Evolutionary conservation across 768 basidiomycete genomes (phyloP).

Genomic region (Rhodotorula toruloides): DNA sequence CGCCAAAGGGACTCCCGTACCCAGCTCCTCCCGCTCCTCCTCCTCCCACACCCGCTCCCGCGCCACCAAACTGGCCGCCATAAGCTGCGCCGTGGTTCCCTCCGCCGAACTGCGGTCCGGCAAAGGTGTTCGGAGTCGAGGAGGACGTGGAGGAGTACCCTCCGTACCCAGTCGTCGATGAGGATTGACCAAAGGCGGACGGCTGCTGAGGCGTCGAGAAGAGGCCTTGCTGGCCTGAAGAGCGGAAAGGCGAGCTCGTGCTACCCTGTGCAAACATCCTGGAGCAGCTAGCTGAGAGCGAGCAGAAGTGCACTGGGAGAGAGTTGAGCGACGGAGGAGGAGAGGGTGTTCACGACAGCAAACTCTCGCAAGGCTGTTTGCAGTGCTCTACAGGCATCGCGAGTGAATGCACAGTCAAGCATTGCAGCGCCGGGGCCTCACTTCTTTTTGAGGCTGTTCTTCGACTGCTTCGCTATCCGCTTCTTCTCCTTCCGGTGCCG

Average conservation of each 20-base stretch:
- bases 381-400: neutral
- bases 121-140: neutral
- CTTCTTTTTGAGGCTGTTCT: slow-evolving; percentile 17
- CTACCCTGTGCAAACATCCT: slow-evolving; percentile 20
- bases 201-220: slow-evolving; percentile 7
- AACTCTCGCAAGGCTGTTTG: neutral
- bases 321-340: neutral
- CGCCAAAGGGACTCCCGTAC: slow-evolving; percentile 24
- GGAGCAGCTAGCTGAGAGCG: neutral
- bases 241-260: slow-evolving; percentile 15
- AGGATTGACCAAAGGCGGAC: slow-evolving; percentile 23
- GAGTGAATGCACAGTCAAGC: neutral
- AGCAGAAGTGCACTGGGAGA: neutral
- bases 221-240: neutral
- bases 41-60: neutral
- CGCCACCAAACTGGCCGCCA: slow-evolving; percentile 11
- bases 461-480: slow-evolving; percentile 18
- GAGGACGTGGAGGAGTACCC: neutral
- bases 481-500: slow-evolving; percentile 35
- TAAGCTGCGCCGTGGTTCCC: neutral
- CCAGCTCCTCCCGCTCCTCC: neutral
- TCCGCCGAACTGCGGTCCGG: slow-evolving; percentile 28
- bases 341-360: neutral
- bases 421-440: neutral
- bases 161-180: neutral